Evolutionary conservation across 164 flowering plant species (phyloP).

Genomic region (Vitis rotundifolia): DNA sequence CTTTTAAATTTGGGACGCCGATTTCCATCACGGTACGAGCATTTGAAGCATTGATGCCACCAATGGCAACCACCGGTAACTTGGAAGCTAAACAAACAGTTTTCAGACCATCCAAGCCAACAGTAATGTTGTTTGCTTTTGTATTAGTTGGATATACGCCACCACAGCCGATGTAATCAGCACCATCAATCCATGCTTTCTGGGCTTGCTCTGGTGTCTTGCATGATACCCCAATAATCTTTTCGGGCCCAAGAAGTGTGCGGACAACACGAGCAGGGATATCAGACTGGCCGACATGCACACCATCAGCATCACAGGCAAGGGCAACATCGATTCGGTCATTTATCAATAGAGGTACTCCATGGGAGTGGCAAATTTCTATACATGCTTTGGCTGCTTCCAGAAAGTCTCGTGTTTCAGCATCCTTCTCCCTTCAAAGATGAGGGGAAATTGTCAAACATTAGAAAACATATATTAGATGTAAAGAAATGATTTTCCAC

Average conservation of each 20-base stretch:
- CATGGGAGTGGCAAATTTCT: conserved; percentile 57
- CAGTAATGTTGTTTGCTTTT: conserved; percentile 71
- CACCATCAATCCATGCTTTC: conserved; percentile 82
- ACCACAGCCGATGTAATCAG: conserved; percentile 95
- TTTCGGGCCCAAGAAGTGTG: conserved; percentile 79
- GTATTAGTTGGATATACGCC: conserved; percentile 84
- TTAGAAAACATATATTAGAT: neutral
- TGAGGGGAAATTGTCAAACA: neutral
- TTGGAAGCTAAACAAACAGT: conserved; percentile 67
- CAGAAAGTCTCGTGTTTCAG: conserved; percentile 68
- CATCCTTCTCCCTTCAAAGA: conserved; percentile 76
- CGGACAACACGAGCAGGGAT: conserved; percentile 69
- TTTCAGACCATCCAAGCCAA: conserved; percentile 79
- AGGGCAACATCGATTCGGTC: conserved; percentile 89
- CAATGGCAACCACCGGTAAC: conserved; percentile 93
- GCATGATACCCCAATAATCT: conserved; percentile 92
- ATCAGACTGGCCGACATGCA: conserved; percentile 96
- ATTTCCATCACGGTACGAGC: conserved; percentile 63
- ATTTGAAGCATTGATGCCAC: conserved; percentile 78
- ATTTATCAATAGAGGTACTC: conserved; percentile 78
- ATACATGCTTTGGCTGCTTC: conserved; percentile 66
- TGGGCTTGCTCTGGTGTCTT: conserved; percentile 85
- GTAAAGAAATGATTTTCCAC: neutral
- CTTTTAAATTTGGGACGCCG: conserved; percentile 58
- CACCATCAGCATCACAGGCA: conserved; percentile 94